These are phyloP conservation scores for Microbotryum intermedium DNA, from an alignment of 1,284 basidiomycete species.

Conservation along the genomic window DNA sequence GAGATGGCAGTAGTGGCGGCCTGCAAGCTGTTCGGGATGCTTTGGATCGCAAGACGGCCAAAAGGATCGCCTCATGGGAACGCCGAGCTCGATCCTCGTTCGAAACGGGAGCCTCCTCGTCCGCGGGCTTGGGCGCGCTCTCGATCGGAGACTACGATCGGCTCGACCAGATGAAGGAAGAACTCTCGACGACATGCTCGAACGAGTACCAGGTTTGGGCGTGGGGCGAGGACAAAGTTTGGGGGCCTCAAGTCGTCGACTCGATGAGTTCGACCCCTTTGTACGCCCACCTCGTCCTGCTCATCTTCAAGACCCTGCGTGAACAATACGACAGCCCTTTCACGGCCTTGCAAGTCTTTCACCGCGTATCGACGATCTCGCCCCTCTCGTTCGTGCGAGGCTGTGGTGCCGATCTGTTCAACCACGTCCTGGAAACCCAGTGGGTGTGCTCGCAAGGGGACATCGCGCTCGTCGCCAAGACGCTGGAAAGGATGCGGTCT, in stretches of 20 bases:
- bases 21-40: background rate
- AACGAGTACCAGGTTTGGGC: too few relatives aligned
- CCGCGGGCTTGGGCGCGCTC: constrained; percentile 4
- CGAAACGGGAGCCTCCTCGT: background rate
- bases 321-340: constrained; percentile 14
- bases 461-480: constrained; percentile 9
- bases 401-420: constrained; percentile 21
- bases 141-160: background rate
- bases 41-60: background rate
- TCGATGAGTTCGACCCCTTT: too few relatives aligned
- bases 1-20: background rate
- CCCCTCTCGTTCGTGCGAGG: constrained; percentile 21
- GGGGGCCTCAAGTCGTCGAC: too few relatives aligned
- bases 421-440: constrained; percentile 20
- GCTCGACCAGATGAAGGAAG: background rate
- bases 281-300: constrained; percentile 19
- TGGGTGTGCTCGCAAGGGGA: constrained; percentile 18
- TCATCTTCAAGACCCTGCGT: constrained; percentile 21
- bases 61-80: background rate
- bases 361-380: constrained; percentile 17
- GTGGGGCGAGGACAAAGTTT: too few relatives aligned
- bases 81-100: background rate
- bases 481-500: constrained; percentile 23
- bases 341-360: constrained; percentile 19
- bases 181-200: background rate